Evolutionary conservation across 768 basidiomycete species (phyloP), one percentile per base, ranked within the genome.

Genomic region (Rhodotorula diobovata): DNA sequence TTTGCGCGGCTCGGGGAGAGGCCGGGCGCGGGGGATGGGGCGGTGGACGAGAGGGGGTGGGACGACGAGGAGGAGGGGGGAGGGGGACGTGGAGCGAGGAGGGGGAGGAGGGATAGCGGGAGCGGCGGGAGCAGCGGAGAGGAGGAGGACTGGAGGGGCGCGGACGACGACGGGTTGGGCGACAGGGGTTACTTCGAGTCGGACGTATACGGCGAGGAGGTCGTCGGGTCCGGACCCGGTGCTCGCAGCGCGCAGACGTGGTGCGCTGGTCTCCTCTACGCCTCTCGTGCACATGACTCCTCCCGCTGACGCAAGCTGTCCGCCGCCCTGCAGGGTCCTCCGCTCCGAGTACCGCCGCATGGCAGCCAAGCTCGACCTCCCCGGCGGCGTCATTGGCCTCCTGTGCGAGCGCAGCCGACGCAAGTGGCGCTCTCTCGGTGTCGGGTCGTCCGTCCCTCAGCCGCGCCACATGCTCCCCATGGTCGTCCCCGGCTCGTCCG

Each of bases 111-210:
- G 43, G 41, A 43, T 18, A 25, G 48, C 34, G 34, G 12, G 45
- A 48, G 62, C 57, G 41, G 18, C 14, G 58, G 41, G 23, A 56
- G 57, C 10, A 63, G 54, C n/a, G 35, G 55, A 23, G 67, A 41
- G 11, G 56, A 50, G 25, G 51, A 81, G 78, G 58, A 87, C 86
- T 67, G 88, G 84, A 35, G 89, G 86, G 75, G 34, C n/a, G 48
- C 45, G 41, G 35, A 63, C 2, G 92, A 93, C 77, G 92, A 94
- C 77, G 88, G 86, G 70, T 81, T 93, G 32, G 92, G 92, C 6
- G 93, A 93, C 76, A 88, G 90, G 77, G 84, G 88, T 69, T 94
- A 94, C 80, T 93, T 90, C 80, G 89, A 88, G 76, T 88, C 90
- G 77, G 90, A 89, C 21, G 87, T 82, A 60, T 89, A 89, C 39